Evolutionary conservation across 345 rosid species (phyloP).

Genomic region (Garcia nutans): DNA sequence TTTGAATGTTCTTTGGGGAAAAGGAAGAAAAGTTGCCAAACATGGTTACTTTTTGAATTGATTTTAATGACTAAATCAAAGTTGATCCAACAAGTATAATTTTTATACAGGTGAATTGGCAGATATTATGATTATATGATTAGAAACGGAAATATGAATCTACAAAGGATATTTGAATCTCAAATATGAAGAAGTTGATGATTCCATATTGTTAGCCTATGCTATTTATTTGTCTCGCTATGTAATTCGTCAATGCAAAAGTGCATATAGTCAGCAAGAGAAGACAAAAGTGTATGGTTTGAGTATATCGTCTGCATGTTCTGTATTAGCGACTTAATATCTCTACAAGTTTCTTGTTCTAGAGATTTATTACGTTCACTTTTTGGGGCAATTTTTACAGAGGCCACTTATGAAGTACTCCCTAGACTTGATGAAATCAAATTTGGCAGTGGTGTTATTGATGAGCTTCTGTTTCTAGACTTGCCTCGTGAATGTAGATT

Average conservation of each 20-base stretch:
- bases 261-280: no score
- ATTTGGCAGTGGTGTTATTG: slow-evolving; percentile 92
- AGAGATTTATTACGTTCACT: neutral
- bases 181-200: no score
- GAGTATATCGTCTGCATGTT: neutral
- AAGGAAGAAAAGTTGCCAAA: neutral
- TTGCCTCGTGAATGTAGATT: slow-evolving; percentile 79
- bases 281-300: no score
- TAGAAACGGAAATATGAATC: no score
- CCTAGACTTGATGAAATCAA: slow-evolving; percentile 96
- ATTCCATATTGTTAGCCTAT: no score
- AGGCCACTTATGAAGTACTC: slow-evolving; percentile 93
- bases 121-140: neutral
- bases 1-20: neutral
- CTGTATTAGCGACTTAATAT: neutral
- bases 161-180: no score
- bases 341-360: slow-evolving; percentile 7
- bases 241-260: no score
- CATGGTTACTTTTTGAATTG: neutral
- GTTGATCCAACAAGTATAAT: neutral
- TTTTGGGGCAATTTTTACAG: slow-evolving; percentile 42
- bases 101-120: neutral
- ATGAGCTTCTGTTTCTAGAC: slow-evolving; percentile 88
- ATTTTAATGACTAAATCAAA: neutral
- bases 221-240: no score